Conservation (phyloP, 1,284 basidiomycete genomes). For the Peniophora sp. region DNA sequence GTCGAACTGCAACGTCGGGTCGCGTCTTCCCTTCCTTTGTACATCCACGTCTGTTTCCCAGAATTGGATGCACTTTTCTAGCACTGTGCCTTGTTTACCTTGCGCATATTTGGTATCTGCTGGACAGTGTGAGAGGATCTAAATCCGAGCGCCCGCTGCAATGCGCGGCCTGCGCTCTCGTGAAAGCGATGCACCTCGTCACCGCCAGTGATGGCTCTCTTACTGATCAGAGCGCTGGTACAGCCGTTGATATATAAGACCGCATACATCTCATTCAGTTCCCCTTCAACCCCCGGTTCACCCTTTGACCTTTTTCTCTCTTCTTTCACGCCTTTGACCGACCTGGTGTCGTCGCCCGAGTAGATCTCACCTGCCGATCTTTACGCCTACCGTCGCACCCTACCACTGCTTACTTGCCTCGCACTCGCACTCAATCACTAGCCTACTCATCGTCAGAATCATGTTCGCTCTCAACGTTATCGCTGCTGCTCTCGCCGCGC, state of each 20-base stretch:
- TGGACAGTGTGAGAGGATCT: neutral
- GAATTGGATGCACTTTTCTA: no score
- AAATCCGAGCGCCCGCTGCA: neutral
- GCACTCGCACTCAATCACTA: neutral
- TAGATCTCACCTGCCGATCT: neutral
- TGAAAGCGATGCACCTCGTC: no score
- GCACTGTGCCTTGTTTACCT: no score
- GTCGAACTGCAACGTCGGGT: no score
- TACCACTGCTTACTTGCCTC: neutral
- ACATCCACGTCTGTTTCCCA: no score
- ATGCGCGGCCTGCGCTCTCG: neutral
- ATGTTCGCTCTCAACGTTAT: slow-evolving; percentile 1
- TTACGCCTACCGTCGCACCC: neutral
- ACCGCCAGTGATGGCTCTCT: neutral
- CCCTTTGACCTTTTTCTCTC: neutral
- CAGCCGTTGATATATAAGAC: neutral
- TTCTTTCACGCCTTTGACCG: neutral
- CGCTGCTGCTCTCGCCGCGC: neutral
- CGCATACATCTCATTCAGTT: neutral
- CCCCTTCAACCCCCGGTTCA: neutral
- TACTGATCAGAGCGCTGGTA: neutral
- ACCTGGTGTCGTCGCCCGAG: slow-evolving; percentile 1
- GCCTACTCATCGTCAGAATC: neutral
- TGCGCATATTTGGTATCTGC: neutral
- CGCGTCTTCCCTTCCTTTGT: no score